Evolutionary conservation across 148 eudicot genomes (phyloP).

Genomic region (Cornus controversa): DNA sequence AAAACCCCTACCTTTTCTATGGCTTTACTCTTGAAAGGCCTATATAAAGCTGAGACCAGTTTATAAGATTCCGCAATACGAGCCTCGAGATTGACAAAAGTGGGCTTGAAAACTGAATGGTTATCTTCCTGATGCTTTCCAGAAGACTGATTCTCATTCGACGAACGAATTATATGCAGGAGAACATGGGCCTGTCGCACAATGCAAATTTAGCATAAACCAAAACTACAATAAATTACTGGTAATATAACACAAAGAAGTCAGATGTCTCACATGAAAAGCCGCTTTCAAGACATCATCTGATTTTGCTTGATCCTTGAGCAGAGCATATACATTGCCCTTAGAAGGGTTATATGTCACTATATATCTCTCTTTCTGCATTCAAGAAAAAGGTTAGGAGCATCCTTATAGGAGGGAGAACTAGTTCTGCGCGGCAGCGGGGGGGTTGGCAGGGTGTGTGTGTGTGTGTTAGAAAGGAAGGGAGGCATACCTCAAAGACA

Average conservation of each 20-base stretch:
- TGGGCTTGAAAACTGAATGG: constrained; percentile 32
- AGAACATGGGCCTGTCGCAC: constrained; percentile 83
- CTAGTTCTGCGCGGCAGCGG: not conserved
- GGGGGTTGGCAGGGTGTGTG: no score
- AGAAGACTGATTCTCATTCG: constrained; percentile 38
- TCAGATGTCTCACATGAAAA: constrained; percentile 65
- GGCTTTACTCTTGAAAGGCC: constrained; percentile 83
- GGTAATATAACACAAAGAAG: constrained; percentile 7
- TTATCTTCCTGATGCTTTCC: constrained; percentile 38
- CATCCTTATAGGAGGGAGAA: not conserved
- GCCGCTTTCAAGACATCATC: constrained; percentile 97
- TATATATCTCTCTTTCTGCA: constrained; percentile 75
- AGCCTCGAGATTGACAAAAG: constrained; percentile 57
- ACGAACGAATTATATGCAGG: constrained; percentile 64
- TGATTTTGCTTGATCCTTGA: constrained; percentile 89
- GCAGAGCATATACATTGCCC: constrained; percentile 83
- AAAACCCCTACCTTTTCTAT: constrained; percentile 66
- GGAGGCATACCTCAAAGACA: constrained; percentile 69
- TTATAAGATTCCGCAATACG: constrained; percentile 76
- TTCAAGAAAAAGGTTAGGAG: constrained; percentile 3
- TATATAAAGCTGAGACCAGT: constrained; percentile 75
- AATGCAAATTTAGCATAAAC: constrained; percentile 16
- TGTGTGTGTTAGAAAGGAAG: not conserved
- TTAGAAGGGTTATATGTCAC: constrained; percentile 83
- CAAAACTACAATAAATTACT: not conserved